These are phyloP conservation scores for Fonsecaea pedrosoi DNA, from an alignment of 2,329 filamentous ascomycete species.

Conservation along the genomic window DNA sequence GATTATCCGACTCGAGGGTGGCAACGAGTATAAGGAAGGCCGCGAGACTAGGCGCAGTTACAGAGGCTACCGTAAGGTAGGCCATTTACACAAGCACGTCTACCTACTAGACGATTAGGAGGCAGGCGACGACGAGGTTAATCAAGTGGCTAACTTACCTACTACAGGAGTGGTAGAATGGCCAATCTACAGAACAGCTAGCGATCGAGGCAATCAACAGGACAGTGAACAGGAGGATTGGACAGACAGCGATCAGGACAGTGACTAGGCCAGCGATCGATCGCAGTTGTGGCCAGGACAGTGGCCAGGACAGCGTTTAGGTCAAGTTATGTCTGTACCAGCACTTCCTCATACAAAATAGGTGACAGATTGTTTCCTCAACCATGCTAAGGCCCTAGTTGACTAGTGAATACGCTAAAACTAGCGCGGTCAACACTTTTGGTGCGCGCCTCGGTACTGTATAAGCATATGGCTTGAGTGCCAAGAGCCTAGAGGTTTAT, in stretches of 20 bases:
- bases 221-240: background rate
- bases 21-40: slow-evolving; percentile 39
- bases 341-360: background rate
- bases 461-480: slow-evolving; percentile 50
- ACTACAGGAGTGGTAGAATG: background rate
- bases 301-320: background rate
- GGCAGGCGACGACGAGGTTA: background rate
- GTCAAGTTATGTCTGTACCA: background rate
- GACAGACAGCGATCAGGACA: background rate
- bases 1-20: slow-evolving; percentile 38
- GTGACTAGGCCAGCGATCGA: no score
- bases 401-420: no score
- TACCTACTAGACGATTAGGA: background rate
- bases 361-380: background rate
- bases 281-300: no score
- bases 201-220: background rate
- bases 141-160: background rate
- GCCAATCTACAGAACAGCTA: background rate
- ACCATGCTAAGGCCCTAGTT: background rate
- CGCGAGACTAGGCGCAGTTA: slow-evolving; percentile 6
- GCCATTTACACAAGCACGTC: slow-evolving; percentile 11
- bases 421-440: no score
- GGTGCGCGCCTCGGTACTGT: no score
- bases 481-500: background rate
- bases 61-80: slow-evolving; percentile 3